Evolutionary conservation across 1,284 basidiomycete genomes (phyloP).

Genomic region (Takashimella tepidaria): DNA sequence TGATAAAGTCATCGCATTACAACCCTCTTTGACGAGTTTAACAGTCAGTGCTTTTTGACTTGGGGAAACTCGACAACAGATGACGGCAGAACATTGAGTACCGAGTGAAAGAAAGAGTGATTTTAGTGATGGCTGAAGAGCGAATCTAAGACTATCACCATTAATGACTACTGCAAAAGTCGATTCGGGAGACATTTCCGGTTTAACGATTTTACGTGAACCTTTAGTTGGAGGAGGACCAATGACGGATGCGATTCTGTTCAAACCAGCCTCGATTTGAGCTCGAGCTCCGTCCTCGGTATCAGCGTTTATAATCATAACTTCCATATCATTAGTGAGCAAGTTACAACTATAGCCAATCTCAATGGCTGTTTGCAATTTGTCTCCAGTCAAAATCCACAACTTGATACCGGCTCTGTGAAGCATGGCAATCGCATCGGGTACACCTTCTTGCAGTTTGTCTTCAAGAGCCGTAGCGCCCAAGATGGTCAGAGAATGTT

Average conservation of each 20-base stretch:
- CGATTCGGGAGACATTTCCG: conserved; percentile 15
- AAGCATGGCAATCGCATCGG: conserved; percentile 87
- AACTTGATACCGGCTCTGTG: conserved; percentile 94
- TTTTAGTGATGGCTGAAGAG: conserved; percentile 72
- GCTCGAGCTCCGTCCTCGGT: conserved; percentile 66
- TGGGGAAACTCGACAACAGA: conserved; percentile 94
- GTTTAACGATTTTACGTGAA: conserved; percentile 30
- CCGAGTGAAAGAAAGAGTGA: conserved; percentile 83
- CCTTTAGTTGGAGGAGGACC: conserved; percentile 49
- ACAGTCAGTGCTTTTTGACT: conserved; percentile 96
- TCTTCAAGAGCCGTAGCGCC: conserved; percentile 96
- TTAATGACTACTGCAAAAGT: conserved; percentile 94
- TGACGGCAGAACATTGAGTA: conserved; percentile 93
- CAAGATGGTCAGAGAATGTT: conserved; percentile 73
- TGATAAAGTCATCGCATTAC: conserved; percentile 90
- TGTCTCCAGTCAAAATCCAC: conserved; percentile 77
- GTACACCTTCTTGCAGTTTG: conserved; percentile 94
- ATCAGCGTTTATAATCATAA: conserved; percentile 93
- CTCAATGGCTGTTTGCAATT: conserved; percentile 95
- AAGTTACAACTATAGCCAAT: conserved; percentile 91
- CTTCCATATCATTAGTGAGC: conserved; percentile 78
- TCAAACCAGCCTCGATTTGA: conserved; percentile 87
- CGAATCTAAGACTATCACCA: conserved; percentile 83
- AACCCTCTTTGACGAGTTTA: conserved; percentile 81
- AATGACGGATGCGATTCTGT: conserved; percentile 82